Base-by-base conservation (phyloP, 495 filamentous ascomycete species). In the Cladorrhinum samala region DNA sequence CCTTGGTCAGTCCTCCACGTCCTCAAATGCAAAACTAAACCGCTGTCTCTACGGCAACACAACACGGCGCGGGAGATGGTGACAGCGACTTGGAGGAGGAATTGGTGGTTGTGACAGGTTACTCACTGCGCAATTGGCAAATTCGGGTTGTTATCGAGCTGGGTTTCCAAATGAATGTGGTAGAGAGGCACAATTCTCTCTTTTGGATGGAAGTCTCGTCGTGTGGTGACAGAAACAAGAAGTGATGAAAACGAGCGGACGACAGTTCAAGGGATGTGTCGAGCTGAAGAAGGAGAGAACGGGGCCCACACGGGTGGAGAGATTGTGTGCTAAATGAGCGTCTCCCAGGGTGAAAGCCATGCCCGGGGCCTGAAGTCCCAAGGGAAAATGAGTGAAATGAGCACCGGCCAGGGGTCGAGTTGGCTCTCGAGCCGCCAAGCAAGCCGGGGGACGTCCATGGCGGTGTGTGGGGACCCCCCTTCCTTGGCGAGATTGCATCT, bases 131-230 rank as follows among this genome's bases (percentile, higher is more conserved):
- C n/a, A n/a, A n/a, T n/a, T n/a, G n/a, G n/a, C n/a, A n/a, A n/a
- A n/a, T n/a, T n/a, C n/a, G n/a, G n/a, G n/a, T n/a, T n/a, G n/a
- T n/a, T n/a, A n/a, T n/a, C n/a, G 27, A 11, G 27, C 5, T 46
- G 48, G 44, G 58, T 16, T 76, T 76, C 77, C 75, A 79, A 81
- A 81, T 54, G 78, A 81, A 76, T 77, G 78, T 81, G 73, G 67
- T 73, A 75, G 78, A 80, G 76, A 78, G 74, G 49, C 30, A 33
- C 53, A 27, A 54, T 59, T 69, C 72, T 74, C 76, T 79, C 76
- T 74, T 69, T 76, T 77, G 75, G 72, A 65, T 66, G 65, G 67
- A 72, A 65, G 42, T 42, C 44, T 37, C 40, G 49, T 47, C 45
- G 24, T 23, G 56, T 43, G 55, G 60, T 62, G 16, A 54, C n/a